Evolutionary conservation across 169 alveolate genomes (phyloP).

Genomic region (Plasmodium coatneyi): DNA sequence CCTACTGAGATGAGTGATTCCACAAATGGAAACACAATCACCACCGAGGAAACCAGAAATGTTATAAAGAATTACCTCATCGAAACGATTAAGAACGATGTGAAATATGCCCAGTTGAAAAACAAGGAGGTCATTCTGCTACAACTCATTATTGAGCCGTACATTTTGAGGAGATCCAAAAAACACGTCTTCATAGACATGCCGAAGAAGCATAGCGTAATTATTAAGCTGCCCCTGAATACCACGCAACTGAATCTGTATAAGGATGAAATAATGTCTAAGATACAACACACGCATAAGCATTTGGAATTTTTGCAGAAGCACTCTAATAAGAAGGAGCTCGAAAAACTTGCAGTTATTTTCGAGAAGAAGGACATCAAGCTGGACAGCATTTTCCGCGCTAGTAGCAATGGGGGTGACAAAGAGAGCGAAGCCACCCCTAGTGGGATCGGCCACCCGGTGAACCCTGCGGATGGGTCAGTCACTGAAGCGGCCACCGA

Average conservation of each 20-base stretch:
- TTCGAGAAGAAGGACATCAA: constrained; percentile 25
- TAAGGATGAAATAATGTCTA: constrained; percentile 75
- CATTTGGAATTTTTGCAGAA: constrained; percentile 50
- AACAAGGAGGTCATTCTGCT: constrained; percentile 57
- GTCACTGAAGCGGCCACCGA: constrained; percentile 5
- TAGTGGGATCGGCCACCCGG: constrained; percentile 14
- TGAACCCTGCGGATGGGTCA: not conserved
- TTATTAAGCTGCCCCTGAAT: constrained; percentile 77
- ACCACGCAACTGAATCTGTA: constrained; percentile 79
- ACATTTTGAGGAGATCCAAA: constrained; percentile 90
- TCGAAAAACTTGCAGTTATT: not conserved
- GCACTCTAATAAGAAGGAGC: constrained; percentile 36
- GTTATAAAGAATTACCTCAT: constrained; percentile 41
- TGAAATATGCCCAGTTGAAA: constrained; percentile 27
- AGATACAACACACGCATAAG: constrained; percentile 59
- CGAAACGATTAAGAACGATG: constrained; percentile 46
- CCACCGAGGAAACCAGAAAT: not conserved
- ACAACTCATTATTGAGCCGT: constrained; percentile 91
- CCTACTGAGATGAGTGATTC: not conserved
- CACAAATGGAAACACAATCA: not conserved
- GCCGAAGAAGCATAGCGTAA: constrained; percentile 85
- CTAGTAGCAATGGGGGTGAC: not conserved
- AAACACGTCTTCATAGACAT: constrained; percentile 88
- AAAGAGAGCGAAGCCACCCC: constrained; percentile 22
- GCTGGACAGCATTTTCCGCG: not conserved